phyloP scores from a whole-genome alignment of 345 rosid species.

The Syzygium jambos region DNA sequence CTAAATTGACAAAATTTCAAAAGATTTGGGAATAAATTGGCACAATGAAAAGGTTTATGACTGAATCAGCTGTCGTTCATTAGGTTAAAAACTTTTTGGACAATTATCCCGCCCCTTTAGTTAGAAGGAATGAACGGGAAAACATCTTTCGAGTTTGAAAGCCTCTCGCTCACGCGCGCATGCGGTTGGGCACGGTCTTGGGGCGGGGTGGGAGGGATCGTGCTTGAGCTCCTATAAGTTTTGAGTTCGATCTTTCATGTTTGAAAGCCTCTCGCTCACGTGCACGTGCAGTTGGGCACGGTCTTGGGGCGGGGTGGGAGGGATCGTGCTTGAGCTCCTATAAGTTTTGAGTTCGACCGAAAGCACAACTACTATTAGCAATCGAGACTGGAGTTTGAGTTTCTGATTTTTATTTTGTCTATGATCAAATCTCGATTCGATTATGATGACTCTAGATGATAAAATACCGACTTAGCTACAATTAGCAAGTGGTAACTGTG shows the following conservation, averaged over 20 bases:
- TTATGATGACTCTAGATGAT: background rate
- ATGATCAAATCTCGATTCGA: background rate
- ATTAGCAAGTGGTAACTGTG: background rate
- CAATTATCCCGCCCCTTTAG: background rate
- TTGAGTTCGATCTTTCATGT: background rate
- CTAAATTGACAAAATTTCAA: no score
- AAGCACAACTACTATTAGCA: background rate
- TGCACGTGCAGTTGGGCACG: rapidly evolving
- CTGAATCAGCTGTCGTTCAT: no score
- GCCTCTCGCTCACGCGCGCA: background rate
- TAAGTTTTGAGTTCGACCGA: background rate
- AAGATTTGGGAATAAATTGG: no score
- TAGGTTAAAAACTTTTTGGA: no score
- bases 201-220: no score
- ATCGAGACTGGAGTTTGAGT: background rate
- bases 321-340: background rate
- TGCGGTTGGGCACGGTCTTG: rapidly evolving
- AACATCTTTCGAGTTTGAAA: background rate
- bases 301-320: background rate
- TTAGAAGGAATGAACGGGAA: background rate
- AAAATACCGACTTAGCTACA: background rate
- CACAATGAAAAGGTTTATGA: no score
- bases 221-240: background rate
- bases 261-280: background rate
- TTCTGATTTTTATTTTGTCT: background rate